Base-by-base conservation (phyloP, 768 basidiomycete genomes). In the Xerocomus brunneocitrinus region DNA sequence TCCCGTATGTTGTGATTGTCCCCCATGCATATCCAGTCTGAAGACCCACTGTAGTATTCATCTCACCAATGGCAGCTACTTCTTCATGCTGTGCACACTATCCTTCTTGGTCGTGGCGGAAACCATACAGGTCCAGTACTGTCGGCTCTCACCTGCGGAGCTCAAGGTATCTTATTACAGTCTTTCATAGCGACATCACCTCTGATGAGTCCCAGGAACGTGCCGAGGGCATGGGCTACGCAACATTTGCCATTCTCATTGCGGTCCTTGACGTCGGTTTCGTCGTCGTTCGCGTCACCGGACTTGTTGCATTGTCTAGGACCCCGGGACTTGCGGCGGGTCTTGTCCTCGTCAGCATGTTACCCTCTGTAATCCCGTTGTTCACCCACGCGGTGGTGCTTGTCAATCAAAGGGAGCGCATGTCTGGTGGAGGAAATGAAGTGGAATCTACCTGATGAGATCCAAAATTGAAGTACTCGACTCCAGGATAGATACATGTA, bases 31-130 rank as follows among this genome's bases (percentile, higher is more conserved):
- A 4, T 36, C 7, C 25, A 35, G n/a, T 14, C 55, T 61, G 13
- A 27, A 66, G 4, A 10, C 5, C 13, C 27, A n/a, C 36, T 34
- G 5, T 16, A 65, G 64, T 24, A 67, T 66, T 25, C 55, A 64
- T 13, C 39, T 66, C 46, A 24, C 1, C 41, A 56, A 34, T 1
- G 41, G 50, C 5, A 39, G 32, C 10, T 35, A 34, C 46, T 47
- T 60, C 28, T 47, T 64, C 48, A 59, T 40, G 53, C 16, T 59
- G 8, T 57, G 49, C 19, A 10, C 52, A 1, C 36, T 65, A 30
- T 55, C 40, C 4, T 57, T 66, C 24, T 30, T 65, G 38, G 31
- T 56, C 0, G 50, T 62, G 56, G 57, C 65, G 0, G 64, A 67
- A 49, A 58, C 28, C 9, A 57, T 62, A 10, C 60, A 49, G 16